Evolutionary conservation across 2,329 filamentous ascomycete species (phyloP), one percentile per base, ranked within the genome.

Genomic region (Leptographium lundbergii): DNA sequence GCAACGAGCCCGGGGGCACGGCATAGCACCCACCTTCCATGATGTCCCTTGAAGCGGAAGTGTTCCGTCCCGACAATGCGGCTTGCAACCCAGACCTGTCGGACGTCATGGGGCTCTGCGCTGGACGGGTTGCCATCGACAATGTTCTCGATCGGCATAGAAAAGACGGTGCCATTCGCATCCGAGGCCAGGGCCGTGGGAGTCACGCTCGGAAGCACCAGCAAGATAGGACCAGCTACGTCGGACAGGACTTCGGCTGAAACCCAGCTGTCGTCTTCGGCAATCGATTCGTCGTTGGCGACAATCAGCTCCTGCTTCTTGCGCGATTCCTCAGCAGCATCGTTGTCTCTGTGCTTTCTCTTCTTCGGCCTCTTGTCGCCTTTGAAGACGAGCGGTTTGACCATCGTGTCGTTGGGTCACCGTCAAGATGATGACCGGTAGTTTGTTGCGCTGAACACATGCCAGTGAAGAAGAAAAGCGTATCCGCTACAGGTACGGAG

Each of bases 321-420:
- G 62, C 65, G 61, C 55, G 67, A 65, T 34, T 69, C 71, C 56
- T 67, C 68, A 53, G 64, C 65, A 47, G 59, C 70, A 14, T 82
- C 77, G 51, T 75, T 75, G 57, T 77, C 76, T 54, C 80, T 74
- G 66, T 88, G 84, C 80, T 96, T 96, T 71, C 90, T 82, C 78
- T 96, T 96, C 74, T 94, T 96, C 61, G 82, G 75, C 75, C 94
- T 94, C 74, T 95, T 96, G 75, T 99, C 94, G 77, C 94, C 94
- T 75, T 99, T 99, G 80, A 99, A 99, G 55, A 84, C 79, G 60
- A 99, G 81, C 54, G 92, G 86, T 71, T 95, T 96, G 66, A 95
- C 86, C 88, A 94, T 94, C 32, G 48, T 62, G 48, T 22, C 42
- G 60, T 24, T 14, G 61, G n/a, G 17, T 57, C 36, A 13, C 36